Base-by-base conservation (phyloP, 1,284 basidiomycete genomes). In the Leccinum solheimii region DNA sequence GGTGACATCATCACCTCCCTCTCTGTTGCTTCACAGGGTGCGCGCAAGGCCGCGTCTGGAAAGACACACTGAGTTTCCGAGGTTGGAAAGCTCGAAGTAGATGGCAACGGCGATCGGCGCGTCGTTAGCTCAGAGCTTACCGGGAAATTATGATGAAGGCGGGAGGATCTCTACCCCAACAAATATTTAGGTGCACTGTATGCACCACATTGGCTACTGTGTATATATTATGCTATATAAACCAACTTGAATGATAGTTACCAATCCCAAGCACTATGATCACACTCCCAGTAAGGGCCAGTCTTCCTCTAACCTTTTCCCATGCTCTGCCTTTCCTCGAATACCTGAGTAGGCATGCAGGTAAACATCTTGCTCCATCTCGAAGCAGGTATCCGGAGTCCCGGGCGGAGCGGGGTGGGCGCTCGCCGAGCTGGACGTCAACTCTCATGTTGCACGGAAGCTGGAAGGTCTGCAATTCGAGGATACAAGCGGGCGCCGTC, bases 1-100 rank as follows among this genome's bases (percentile, higher is more conserved):
- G 80, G 79, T 67, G 88, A 91, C 65, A 79, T 92, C 55, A 67
- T 73, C 0, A 66, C 71, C 3, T 75, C 82, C 4, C 76, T 90
- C 38, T 73, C 74, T 58, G 68, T 77, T 14, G 79, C 82, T 4
- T 74, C 76, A 9, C 60, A 58, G 27, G 38, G 40, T 19, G 45
- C 38, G 5, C 52, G 49, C 32, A 71, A 62, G 55, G 50, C 23
- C 59, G 58, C 56, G 13, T 65, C 63, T 52, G 55, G 65, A 43
- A 76, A 76, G 63, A 51, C 14, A 9, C 51, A 69, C n/a, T 73
- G 30, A 70, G 6, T 6, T 10, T n/a, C 8, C 14, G 14, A 55
- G 6, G 16, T 48, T 34, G 27, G 34, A 8, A 9, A 62, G 34
- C 7, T 8, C 14, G 27, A 2, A 7, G 8, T 38, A n/a, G 14